Percentiles rank a stretch among this genome's conserved stretches.
These are phyloP conservation scores for Flaveria ramosissima DNA, from an alignment of 129 eudicot species.

Conservation along the genomic window DNA sequence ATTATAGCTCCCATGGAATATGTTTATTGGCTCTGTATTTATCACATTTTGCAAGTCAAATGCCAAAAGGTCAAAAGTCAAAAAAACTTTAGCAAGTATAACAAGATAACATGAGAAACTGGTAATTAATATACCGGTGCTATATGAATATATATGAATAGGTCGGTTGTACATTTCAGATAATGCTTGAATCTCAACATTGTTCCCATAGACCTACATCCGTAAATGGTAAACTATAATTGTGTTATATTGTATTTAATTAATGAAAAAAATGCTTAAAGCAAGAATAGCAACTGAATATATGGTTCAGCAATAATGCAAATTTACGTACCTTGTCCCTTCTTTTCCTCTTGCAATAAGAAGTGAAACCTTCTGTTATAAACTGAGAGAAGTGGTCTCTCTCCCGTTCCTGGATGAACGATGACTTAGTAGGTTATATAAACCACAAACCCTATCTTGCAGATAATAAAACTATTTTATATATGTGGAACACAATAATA, in stretches of 20 bases:
- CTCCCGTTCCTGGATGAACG: conserved; percentile 75
- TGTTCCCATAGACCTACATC: conserved; percentile 89
- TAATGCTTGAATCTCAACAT: conserved; percentile 89
- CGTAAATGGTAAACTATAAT: background rate
- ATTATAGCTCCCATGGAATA: conserved; percentile 85
- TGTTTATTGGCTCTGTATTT: conserved; percentile 87
- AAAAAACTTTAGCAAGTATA: background rate
- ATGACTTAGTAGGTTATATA: conserved; percentile 7
- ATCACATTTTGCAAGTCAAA: background rate
- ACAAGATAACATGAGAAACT: background rate
- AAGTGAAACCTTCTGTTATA: conserved; percentile 91
- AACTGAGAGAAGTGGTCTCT: conserved; percentile 99
- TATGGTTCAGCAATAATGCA: background rate
- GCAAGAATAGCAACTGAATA: background rate
- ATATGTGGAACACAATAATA: background rate
- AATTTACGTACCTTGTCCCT: conserved; percentile 74
- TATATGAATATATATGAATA: conserved; percentile 91
- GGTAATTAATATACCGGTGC: conserved; percentile 57
- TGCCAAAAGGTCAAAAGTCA: conserved; percentile 5
- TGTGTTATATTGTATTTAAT: background rate
- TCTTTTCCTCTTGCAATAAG: conserved; percentile 97
- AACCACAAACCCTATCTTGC: background rate
- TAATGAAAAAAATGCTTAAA: background rate
- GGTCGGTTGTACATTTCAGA: conserved; percentile 99
- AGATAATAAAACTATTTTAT: background rate